phyloP scores from a whole-genome alignment of 768 basidiomycete genomes.

The Gelatoporia subvermispora region DNA sequence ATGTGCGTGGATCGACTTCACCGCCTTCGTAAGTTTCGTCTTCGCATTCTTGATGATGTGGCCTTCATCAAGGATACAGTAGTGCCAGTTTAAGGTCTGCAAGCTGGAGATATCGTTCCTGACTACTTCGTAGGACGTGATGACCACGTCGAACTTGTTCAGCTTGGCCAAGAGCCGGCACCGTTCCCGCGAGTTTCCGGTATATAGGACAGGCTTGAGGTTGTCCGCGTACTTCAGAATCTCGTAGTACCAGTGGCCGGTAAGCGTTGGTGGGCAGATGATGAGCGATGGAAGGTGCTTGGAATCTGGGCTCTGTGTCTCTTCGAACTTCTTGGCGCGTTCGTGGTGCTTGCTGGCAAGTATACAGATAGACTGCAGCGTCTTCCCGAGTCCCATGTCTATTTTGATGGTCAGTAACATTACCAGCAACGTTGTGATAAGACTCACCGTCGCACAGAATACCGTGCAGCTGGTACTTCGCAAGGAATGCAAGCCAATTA shows the following conservation, averaged over 20 bases:
- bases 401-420: background rate
- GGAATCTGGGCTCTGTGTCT: conserved; percentile 66
- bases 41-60: conserved; percentile 99
- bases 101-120: conserved; percentile 86
- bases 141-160: conserved; percentile 78
- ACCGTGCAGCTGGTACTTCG: conserved; percentile 96
- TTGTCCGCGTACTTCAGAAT: conserved; percentile 88
- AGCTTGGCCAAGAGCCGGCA: conserved; percentile 61
- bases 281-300: conserved; percentile 91
- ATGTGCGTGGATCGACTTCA: conserved; percentile 84
- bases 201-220: conserved; percentile 81
- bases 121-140: conserved; percentile 97
- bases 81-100: conserved; percentile 78
- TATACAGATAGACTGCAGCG: conserved; percentile 95
- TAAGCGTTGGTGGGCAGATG: conserved; percentile 94
- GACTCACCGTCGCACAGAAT: conserved; percentile 91
- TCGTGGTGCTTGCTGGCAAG: conserved; percentile 92
- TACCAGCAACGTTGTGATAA: background rate
- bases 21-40: conserved; percentile 94
- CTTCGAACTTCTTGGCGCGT: conserved; percentile 61
- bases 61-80: conserved; percentile 96
- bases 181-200: conserved; percentile 82
- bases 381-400: conserved; percentile 99
- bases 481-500: conserved; percentile 97
- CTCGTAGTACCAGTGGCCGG: conserved; percentile 99